Base-by-base conservation (phyloP, 148 eudicot species). In the Nepenthes mirabilis region DNA sequence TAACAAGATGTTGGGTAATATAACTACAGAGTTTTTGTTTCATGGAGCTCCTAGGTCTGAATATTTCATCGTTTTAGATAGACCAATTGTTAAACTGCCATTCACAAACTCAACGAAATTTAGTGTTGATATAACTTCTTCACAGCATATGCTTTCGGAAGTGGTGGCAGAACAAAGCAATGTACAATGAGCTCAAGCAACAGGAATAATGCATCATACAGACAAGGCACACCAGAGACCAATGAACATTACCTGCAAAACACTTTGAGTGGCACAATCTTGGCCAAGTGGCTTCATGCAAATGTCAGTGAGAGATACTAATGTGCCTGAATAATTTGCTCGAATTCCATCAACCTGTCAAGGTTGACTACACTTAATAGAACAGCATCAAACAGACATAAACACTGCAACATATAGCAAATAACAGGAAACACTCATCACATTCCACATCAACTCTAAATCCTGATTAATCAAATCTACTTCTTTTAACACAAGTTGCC, bases 211-310 rank as follows among this genome's bases (percentile, higher is more conserved):
- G 23, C 23, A 23, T 23, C 23, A 23, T 23, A 23, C 23, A 23
- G 23, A 23, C 23, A 23, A 23, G 23, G 23, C 23, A 23, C 23
- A 23, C 23, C 23, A 23, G 23, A 0, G 13, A 49, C 12, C 52
- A n/a, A 49, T 11, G 37, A 37, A 55, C 5, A n/a, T 55, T 69
- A 94, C 99, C 95, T 94, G 99, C 59, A 94, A 69, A 74, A 89
- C 77, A 76, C 88, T 94, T 69, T 94, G 99, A 69, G 93, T 89
- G 54, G 97, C 99, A 84, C 99, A 94, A 78, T 84, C 99, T 68
- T 78, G 77, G 54, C 97, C 99, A 57, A 94, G 91, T 58, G 99
- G 99, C 89, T 89, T 94, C 80, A 80, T 57, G 75, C 99, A 94
- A 69, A 94, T 94, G 74, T 94, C 99, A 34, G 76, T 75, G 57